Conservation (phyloP, 805 yeast genomes). For the Myxozyma sirexii region DNA sequence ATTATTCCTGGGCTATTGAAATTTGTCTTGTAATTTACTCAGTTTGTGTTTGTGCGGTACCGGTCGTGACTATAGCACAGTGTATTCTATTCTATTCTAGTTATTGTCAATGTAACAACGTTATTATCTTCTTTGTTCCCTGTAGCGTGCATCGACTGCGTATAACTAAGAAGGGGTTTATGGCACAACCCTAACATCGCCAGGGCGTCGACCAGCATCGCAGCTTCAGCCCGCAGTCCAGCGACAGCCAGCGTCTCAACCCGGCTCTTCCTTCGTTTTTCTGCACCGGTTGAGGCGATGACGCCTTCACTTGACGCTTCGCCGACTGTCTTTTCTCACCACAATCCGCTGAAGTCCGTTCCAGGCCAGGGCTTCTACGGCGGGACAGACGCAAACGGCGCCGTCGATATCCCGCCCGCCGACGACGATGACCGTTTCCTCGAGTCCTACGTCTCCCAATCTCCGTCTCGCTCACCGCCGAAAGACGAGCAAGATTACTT, state of each 20-base stretch:
- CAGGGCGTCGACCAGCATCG: too few relatives aligned
- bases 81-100: neutral
- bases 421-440: conserved; percentile 3
- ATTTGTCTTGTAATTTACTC: conserved; percentile 6
- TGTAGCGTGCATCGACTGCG: too few relatives aligned
- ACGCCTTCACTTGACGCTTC: conserved; percentile 12
- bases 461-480: neutral
- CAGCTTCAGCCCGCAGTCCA: neutral
- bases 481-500: neutral
- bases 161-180: too few relatives aligned
- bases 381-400: neutral
- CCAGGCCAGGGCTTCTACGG: neutral
- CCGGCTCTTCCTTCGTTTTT: neutral
- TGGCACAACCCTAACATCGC: too few relatives aligned
- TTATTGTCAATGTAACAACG: neutral
- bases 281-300: conserved; percentile 6
- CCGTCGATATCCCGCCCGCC: conserved; percentile 3
- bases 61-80: neutral
- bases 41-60: neutral
- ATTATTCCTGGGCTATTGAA: neutral
- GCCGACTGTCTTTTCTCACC: conserved; percentile 6
- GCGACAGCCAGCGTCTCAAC: neutral
- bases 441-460: conserved; percentile 1
- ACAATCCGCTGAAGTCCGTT: neutral
- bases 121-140: too few relatives aligned